Evolutionary conservation across 2,329 filamentous ascomycete genomes (phyloP).

Genomic region (Talaromyces verruculosus): DNA sequence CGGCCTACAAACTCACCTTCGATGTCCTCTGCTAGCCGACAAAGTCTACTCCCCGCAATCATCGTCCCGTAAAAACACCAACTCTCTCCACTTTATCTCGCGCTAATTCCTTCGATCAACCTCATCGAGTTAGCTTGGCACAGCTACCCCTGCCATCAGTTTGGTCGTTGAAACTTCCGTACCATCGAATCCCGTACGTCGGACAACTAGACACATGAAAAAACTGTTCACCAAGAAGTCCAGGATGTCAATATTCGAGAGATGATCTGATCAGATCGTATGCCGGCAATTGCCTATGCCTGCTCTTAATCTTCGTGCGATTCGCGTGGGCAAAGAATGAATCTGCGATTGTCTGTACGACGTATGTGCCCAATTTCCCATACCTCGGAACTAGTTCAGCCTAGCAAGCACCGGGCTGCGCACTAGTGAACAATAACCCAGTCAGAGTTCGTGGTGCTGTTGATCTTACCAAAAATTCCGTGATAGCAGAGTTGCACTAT

Average conservation of each 20-base stretch:
- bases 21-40: not conserved
- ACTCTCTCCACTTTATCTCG: constrained; percentile 3
- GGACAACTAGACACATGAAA: not conserved
- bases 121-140: not conserved
- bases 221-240: not conserved
- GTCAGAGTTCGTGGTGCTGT: constrained; percentile 8
- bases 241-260: not conserved
- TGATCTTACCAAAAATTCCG: constrained; percentile 15
- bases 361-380: constrained; percentile 1
- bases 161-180: not conserved
- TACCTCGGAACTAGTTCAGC: constrained; percentile 12
- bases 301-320: not conserved
- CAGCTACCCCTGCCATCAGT: not conserved
- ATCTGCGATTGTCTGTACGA: not conserved
- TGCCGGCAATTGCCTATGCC: not conserved
- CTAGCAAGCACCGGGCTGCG: constrained; percentile 8
- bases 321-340: not conserved
- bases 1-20: not conserved
- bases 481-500: constrained; percentile 1
- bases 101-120: not conserved
- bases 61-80: not conserved
- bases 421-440: constrained; percentile 15
- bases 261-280: not conserved
- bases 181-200: not conserved
- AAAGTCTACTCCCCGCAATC: not conserved